These are phyloP conservation scores for Mycogone perniciosa DNA, from an alignment of 2,329 filamentous ascomycete species.

Conservation along the genomic window DNA sequence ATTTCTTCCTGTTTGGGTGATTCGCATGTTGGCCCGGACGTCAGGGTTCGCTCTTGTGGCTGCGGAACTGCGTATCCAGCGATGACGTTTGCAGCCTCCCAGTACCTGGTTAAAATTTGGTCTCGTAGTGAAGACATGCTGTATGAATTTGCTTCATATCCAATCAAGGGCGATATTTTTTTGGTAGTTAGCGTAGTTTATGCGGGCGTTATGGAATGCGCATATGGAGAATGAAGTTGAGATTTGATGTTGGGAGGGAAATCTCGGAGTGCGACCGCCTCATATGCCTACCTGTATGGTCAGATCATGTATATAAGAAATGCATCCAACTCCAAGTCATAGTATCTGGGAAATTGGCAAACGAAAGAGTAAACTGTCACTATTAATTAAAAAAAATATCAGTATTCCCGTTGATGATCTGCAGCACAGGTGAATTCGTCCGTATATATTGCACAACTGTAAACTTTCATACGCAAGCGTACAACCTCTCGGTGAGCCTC, in stretches of 20 bases:
- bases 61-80: background rate
- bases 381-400: background rate
- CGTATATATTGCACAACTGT: background rate
- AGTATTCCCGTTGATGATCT: background rate
- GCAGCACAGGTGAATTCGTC: background rate
- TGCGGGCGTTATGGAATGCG: too few species aligned
- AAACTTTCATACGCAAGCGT: background rate
- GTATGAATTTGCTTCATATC: too few species aligned
- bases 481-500: background rate
- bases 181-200: too few species aligned
- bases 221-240: too few species aligned
- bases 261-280: too few species aligned
- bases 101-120: constrained; percentile 21
- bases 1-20: background rate
- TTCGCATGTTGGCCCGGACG: background rate
- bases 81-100: constrained; percentile 18
- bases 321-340: too few species aligned
- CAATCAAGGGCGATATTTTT: too few species aligned
- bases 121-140: constrained; percentile 16
- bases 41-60: background rate
- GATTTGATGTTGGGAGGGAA: too few species aligned
- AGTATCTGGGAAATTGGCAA: background rate
- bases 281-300: too few species aligned
- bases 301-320: too few species aligned
- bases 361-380: background rate